Evolutionary conservation across 2,329 filamentous ascomycete genomes (phyloP), one percentile per base, ranked within the genome.

Genomic region (Xylariaceae sp.): DNA sequence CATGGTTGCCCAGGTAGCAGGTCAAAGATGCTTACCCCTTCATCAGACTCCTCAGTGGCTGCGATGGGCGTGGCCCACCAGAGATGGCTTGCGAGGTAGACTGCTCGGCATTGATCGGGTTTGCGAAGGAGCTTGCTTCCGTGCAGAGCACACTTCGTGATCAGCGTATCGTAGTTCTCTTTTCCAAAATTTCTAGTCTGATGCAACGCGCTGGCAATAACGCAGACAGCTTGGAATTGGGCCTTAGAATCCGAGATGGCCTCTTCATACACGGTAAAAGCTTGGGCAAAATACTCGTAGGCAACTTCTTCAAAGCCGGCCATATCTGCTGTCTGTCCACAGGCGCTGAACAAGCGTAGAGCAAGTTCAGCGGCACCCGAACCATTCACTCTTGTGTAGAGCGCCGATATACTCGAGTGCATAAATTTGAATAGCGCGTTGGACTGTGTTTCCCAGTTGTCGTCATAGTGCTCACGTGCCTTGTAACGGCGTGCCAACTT

Each of bases 161-260:
- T 99, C 32, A 99, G 77, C 0, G 94, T 99, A 68, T 99, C 95
- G 70, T 97, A 99, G 66, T 97, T 99, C 71, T 99, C 94, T 68
- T 92, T 91, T 54, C 89, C 86, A 67, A 99, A 99, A 63, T 92
- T 86, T 51, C 92, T 80, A 11, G 90, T 92, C 56, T 90, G 86
- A 65, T 96, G 91, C 49, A 99, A 75, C 5, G 89, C 90, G 49
- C 87, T 89, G 2, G 92, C 90, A 62, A 99, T 90, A 36, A 96
- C 86, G 60, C 91, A 96, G 1, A 99, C 94, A 1, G 94, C 92
- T 72, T 99, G 94, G 75, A 97, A 99, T 67, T 99, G 94, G 12
- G 91, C 92, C 67, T 95, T 86, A 14, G 90, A 96, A 67, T 99
- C 95, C 54, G 90, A 94, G 56, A 99, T 88, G 0, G 90, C 87